Evolutionary conservation across 2,329 filamentous ascomycete species (phyloP), one percentile per base, ranked within the genome.

Genomic region (Graphilbum ipis-grandicollis): DNA sequence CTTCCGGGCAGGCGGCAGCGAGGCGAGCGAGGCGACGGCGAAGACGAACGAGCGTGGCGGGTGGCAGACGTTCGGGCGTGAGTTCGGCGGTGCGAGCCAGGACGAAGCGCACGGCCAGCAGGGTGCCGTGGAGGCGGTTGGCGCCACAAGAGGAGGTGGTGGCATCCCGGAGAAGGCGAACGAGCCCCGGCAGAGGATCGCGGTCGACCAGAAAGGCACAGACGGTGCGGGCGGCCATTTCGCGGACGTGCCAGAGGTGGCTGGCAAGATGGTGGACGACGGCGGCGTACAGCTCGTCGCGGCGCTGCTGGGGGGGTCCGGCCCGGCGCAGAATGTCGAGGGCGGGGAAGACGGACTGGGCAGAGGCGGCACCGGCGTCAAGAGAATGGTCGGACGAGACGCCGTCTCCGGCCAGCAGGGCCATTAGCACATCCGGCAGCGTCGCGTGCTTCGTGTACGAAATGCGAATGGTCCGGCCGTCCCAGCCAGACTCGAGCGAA

Each of bases 291-390:
- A 85, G 66, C 33, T 68, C 61, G 2, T 61, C 56, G 2, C 66
- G 60, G 40, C 70, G 56, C 3, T 62, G 51, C 19, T 68, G 62
- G 0, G 80, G 79, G 1, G 81, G 73, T 0, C 73, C 71, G 10
- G 77, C 76, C 36, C 81, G 69, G 34, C 80, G 72, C 35, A 90
- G 66, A 26, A 92, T 79, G 46, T 88, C 80, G n/a, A 92, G 59
- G 1, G 79, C 81, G 0, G 83, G 82, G 48, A 90, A 88, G 3
- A 88, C 79, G 0, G 76, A 77, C 54, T 86, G 79, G 6, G 72
- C 26, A 22, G 25, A 15, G 30, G 22, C 22, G 30, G 30, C 25
- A 30, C 17, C 13, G 15, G 22, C 22, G 14, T 10, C 15, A 12
- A 7, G 6, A 9, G 15, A n/a, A n/a, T n/a, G n/a, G n/a, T n/a